Percentiles rank a stretch among this genome's conserved stretches.
Conservation (phyloP, 495 filamentous ascomycete genomes). For the Friedmanniomyces endolithicus region DNA sequence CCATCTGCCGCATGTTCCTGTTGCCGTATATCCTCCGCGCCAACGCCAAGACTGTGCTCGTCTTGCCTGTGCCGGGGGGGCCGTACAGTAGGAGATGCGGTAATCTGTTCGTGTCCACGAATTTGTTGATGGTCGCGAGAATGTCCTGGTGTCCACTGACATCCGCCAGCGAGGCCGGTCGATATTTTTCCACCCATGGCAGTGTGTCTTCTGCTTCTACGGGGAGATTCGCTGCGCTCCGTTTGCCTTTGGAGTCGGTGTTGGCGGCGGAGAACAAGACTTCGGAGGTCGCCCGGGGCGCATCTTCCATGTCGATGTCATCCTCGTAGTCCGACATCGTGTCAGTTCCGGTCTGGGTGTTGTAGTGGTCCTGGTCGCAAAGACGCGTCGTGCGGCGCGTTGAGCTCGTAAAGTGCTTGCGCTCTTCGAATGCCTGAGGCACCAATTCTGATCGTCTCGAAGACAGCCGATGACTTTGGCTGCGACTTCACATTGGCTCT, state of each 20-base stretch:
- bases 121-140: conserved; percentile 90
- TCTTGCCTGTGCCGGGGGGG: conserved; percentile 38
- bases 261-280: conserved; percentile 49
- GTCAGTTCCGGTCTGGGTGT: not conserved
- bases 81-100: conserved; percentile 81
- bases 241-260: conserved; percentile 65
- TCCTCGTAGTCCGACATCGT: conserved; percentile 38
- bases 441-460: too few relatives aligned
- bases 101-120: conserved; percentile 82
- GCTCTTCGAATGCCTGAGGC: too few relatives aligned
- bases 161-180: conserved; percentile 74
- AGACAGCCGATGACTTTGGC: not conserved
- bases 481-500: too few relatives aligned
- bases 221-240: conserved; percentile 81
- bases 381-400: not conserved
- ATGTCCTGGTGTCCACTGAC: conserved; percentile 98
- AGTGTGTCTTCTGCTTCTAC: conserved; percentile 87
- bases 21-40: conserved; percentile 83
- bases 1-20: conserved; percentile 94
- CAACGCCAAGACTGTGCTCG: conserved; percentile 50
- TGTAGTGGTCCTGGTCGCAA: not conserved
- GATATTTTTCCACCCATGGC: conserved; percentile 99
- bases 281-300: conserved; percentile 42
- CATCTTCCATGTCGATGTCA: conserved; percentile 76
- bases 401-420: not conserved